Percentiles rank a stretch among this genome's conserved stretches.
phyloP scores from a whole-genome alignment of 108 stramenopile species.

The Cylindrotheca closterium region DNA sequence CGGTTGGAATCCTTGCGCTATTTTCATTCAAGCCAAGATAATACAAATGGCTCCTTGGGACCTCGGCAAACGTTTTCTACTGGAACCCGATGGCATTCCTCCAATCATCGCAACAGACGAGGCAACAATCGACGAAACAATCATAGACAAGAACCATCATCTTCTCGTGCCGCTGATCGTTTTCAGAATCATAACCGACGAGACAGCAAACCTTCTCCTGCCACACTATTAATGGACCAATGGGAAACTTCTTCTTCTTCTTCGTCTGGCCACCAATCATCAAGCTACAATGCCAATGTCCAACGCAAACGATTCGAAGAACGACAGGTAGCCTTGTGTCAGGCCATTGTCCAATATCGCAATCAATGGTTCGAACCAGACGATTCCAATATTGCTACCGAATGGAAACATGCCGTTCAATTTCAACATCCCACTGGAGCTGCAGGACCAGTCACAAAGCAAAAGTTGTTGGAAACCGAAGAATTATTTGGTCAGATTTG shows the following conservation, averaged over 20 bases:
- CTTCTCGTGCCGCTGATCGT: too few relatives aligned
- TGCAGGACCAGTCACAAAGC: not conserved
- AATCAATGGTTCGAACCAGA: conserved; percentile 2
- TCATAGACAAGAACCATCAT: too few relatives aligned
- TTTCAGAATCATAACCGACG: too few relatives aligned
- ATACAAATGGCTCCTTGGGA: too few relatives aligned
- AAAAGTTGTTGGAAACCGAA: conserved; percentile 18
- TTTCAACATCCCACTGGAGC: conserved; percentile 3
- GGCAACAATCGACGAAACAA: too few relatives aligned
- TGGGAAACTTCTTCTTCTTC: not conserved
- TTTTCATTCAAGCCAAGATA: too few relatives aligned
- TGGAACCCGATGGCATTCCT: too few relatives aligned
- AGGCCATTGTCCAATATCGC: conserved; percentile 1
- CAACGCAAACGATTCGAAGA: conserved; percentile 3
- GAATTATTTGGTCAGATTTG: conserved; percentile 15
- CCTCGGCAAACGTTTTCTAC: too few relatives aligned
- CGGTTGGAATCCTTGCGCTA: too few relatives aligned
- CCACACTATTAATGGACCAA: not conserved
- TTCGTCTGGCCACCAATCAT: not conserved
- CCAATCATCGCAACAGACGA: too few relatives aligned
- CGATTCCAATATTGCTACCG: not conserved
- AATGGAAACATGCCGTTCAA: not conserved
- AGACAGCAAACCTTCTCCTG: not conserved
- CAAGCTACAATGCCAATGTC: not conserved
- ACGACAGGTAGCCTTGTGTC: conserved; percentile 1